Percentiles rank a stretch among this genome's conserved stretches.
Conservation (phyloP, 2,329 filamentous ascomycete genomes). For the Pseudogymnoascus sp. region DNA sequence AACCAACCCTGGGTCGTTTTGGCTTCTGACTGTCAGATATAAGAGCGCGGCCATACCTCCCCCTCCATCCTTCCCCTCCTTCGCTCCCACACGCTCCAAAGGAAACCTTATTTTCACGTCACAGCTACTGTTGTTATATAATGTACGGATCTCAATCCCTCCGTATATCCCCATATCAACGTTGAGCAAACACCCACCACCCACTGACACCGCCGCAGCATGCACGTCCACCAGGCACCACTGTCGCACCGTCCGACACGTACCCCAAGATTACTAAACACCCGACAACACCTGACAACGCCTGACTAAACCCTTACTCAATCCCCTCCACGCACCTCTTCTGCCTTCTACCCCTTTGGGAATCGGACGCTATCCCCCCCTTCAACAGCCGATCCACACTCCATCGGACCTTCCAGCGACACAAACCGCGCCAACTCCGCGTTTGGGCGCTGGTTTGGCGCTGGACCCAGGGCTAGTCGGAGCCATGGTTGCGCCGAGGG, state of each 20-base stretch:
- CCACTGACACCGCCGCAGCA: neutral
- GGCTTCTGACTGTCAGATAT: neutral
- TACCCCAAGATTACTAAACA: neutral
- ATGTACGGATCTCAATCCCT: neutral
- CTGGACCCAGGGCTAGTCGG: neutral
- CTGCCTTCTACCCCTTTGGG: neutral
- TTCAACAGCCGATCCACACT: neutral
- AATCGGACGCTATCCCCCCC: neutral
- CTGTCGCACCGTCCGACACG: neutral
- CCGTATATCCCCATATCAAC: neutral
- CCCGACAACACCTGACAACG: neutral
- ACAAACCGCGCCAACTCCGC: neutral
- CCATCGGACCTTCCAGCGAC: neutral
- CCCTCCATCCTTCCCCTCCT: neutral
- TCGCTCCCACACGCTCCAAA: neutral
- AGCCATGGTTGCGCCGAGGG: neutral
- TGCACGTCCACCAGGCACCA: neutral
- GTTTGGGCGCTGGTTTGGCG: too few species aligned
- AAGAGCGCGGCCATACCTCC: neutral
- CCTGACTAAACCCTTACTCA: neutral
- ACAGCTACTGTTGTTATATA: neutral
- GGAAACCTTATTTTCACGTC: constrained; percentile 1
- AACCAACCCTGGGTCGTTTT: neutral
- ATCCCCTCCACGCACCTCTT: neutral
- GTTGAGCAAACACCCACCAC: neutral